Evolutionary conservation across 2,329 filamentous ascomycete species (phyloP).

Genomic region (Metarhizium anisopliae): DNA sequence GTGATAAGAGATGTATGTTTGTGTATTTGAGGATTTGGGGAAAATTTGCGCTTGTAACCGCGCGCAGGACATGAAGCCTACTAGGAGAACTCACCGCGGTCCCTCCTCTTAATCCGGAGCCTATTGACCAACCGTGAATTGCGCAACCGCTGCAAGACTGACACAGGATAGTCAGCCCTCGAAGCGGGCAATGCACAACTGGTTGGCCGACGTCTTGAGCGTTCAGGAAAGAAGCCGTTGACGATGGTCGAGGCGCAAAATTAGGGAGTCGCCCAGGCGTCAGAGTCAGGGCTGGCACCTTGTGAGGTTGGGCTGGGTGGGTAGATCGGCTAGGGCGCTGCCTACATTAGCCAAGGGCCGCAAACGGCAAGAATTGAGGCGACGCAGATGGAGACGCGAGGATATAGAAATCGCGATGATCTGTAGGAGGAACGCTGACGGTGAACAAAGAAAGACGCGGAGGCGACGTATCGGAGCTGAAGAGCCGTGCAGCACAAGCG

Average conservation of each 20-base stretch:
- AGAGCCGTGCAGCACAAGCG: slow-evolving; percentile 39
- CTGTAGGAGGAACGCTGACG: slow-evolving; percentile 8
- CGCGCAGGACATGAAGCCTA: slow-evolving; percentile 4
- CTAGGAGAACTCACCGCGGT: slow-evolving; percentile 8
- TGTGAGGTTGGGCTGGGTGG: slow-evolving; percentile 2
- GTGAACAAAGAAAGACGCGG: slow-evolving; percentile 9
- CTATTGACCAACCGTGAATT: slow-evolving; percentile 13
- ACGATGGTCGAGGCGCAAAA: slow-evolving; percentile 6
- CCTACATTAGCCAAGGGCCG: slow-evolving; percentile 6
- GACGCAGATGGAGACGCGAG: slow-evolving; percentile 5
- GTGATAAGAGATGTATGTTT: neutral
- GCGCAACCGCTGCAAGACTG: slow-evolving; percentile 18
- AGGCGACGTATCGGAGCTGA: slow-evolving; percentile 35
- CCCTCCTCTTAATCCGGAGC: slow-evolving; percentile 15
- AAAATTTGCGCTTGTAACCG: neutral
- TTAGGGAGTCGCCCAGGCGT: slow-evolving; percentile 3
- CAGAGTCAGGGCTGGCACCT: neutral
- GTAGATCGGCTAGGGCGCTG: slow-evolving; percentile 3
- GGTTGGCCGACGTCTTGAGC: neutral
- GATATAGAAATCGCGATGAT: slow-evolving; percentile 1
- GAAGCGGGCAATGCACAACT: slow-evolving; percentile 11
- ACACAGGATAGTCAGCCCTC: slow-evolving; percentile 13
- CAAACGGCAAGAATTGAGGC: slow-evolving; percentile 5
- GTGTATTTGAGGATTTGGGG: slow-evolving; percentile 9
- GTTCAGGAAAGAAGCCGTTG: neutral